These are phyloP conservation scores for Suillus clintonianus DNA, from an alignment of 768 basidiomycete species.

Conservation along the genomic window DNA sequence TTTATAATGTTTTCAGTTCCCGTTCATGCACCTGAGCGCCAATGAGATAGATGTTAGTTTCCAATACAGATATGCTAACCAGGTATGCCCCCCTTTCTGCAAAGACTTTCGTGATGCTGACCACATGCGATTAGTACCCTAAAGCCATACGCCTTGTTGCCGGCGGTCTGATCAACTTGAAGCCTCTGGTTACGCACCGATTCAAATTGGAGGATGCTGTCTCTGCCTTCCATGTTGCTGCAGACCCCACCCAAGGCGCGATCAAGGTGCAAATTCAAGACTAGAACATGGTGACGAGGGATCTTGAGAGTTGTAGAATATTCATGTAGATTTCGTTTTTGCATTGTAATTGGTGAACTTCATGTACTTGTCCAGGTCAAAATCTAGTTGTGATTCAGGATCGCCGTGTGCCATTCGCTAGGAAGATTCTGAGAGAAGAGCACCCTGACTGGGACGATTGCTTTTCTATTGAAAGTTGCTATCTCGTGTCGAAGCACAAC, in stretches of 20 bases:
- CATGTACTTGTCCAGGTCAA: neutral
- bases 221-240: conserved; percentile 77
- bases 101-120: neutral
- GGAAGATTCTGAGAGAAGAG: neutral
- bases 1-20: conserved; percentile 44
- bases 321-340: neutral
- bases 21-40: conserved; percentile 72
- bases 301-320: neutral
- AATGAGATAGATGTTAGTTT: conserved; percentile 71
- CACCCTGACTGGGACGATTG: neutral
- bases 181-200: conserved; percentile 79
- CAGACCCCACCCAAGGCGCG: conserved; percentile 64
- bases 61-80: conserved; percentile 70
- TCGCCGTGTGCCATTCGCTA: neutral
- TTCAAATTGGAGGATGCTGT: conserved; percentile 73
- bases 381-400: no score
- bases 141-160: conserved; percentile 84
- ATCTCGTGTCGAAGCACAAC: neutral
- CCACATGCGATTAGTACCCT: conserved; percentile 55
- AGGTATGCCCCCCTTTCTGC: conserved; percentile 31
- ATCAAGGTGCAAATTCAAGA: conserved; percentile 71
- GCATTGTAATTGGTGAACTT: neutral
- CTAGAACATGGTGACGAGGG: conserved; percentile 20
- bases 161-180: conserved; percentile 67
- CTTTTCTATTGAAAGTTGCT: neutral